Conservation (phyloP, 768 basidiomycete species). For the Aureoboletus auriporus region DNA sequence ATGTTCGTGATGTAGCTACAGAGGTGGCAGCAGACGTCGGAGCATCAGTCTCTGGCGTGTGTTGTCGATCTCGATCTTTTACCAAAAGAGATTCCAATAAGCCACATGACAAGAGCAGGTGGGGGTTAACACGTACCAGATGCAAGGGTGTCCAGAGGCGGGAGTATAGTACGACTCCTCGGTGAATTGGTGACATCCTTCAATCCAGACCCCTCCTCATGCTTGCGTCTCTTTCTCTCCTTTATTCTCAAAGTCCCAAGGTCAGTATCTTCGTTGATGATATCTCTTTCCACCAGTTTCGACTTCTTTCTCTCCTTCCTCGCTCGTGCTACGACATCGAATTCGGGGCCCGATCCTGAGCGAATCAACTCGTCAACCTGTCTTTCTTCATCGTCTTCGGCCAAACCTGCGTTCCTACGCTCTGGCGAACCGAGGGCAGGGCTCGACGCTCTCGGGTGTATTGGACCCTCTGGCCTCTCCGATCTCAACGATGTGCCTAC, state of each 20-base stretch:
- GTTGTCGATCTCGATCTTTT: constrained; percentile 27
- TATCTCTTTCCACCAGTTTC: constrained; percentile 18
- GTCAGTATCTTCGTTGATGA: constrained; percentile 20
- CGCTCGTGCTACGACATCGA: constrained; percentile 14
- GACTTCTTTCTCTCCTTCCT: constrained; percentile 43
- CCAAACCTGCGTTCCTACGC: constrained; percentile 50
- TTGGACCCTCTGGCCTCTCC: constrained; percentile 28
- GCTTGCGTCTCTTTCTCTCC: constrained; percentile 40
- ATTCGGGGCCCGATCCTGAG: constrained; percentile 12
- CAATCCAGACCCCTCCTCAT: constrained; percentile 36
- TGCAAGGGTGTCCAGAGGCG: constrained; percentile 33
- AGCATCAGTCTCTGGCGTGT: constrained; percentile 33
- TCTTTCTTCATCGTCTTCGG: constrained; percentile 55
- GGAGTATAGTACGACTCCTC: constrained; percentile 32
- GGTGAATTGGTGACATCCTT: constrained; percentile 67
- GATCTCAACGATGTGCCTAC: constrained; percentile 26
- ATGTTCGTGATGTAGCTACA: constrained; percentile 34
- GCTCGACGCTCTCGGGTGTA: constrained; percentile 55
- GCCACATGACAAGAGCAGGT: not conserved
- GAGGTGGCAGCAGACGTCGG: constrained; percentile 35
- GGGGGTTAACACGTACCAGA: constrained; percentile 29
- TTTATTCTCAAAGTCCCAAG: constrained; percentile 26
- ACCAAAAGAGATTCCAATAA: constrained; percentile 15
- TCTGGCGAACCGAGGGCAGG: constrained; percentile 65
- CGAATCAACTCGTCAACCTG: constrained; percentile 28